Evolutionary conservation across 2,329 filamentous ascomycete species (phyloP).

Genomic region (Colletotrichum sp.): DNA sequence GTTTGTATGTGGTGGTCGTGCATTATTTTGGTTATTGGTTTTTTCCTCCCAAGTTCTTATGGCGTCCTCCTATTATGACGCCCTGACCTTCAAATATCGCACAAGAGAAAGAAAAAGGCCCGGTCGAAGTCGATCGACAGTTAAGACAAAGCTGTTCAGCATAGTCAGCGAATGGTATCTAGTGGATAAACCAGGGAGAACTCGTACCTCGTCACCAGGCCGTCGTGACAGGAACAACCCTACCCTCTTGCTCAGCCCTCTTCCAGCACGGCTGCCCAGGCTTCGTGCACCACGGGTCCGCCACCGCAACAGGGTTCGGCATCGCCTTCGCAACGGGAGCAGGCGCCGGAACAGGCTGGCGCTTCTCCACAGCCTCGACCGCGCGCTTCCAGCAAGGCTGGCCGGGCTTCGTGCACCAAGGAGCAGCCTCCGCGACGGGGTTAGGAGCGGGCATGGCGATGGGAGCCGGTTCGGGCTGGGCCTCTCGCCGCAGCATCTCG

Average conservation of each 20-base stretch:
- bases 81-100: background rate
- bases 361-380: constrained; percentile 8
- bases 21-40: background rate
- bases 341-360: background rate
- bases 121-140: background rate
- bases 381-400: constrained; percentile 20
- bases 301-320: background rate
- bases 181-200: background rate
- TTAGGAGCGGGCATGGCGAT: background rate
- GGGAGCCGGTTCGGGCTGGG: constrained; percentile 22
- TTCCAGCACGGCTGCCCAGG: constrained; percentile 31
- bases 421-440: background rate
- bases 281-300: constrained; percentile 26
- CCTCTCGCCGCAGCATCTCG: background rate
- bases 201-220: background rate
- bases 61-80: background rate
- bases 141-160: background rate
- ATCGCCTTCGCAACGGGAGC: background rate
- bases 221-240: background rate
- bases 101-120: background rate
- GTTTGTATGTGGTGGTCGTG: background rate
- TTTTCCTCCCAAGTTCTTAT: background rate
- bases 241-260: background rate
- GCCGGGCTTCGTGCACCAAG: constrained; percentile 28
- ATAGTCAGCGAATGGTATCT: background rate